Base-by-base conservation (phyloP, 2,329 filamentous ascomycete genomes). In the Phoma herbarum region DNA sequence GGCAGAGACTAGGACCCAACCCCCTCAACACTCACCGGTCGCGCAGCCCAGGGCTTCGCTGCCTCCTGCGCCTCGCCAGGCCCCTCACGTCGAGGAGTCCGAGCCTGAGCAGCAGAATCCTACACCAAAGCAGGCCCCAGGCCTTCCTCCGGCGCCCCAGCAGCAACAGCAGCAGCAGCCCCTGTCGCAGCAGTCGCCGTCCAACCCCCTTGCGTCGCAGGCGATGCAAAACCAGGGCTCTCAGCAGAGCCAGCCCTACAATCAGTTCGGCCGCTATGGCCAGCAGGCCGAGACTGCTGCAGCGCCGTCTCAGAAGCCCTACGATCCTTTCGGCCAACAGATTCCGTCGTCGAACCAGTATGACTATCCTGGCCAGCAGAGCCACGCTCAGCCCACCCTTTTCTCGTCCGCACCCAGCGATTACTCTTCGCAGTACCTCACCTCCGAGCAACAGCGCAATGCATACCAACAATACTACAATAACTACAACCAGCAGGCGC, bases 1-100 rank as follows among this genome's bases (percentile, higher is more conserved):
- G 78, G 89, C 94, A 39, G 94, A 98, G 83, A 98, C 95, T 55
- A 89, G 94, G 72, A 89, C 92, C 65, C 94, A 97, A 74, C 93
- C 94, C 62, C 94, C 94, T 26, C 92, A 94, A 66, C 93, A 97
- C 75, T 97, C 95, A 18, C 95, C 95, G 33, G 87, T 94, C 62
- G 85, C 92, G 52, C 88, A 91, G 66, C 94, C 95, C 62, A 88
- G 93, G 69, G 90, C 95, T 62, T 91, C 94, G 12, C 85, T 98
- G 25, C 94, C 95, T 65, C 93, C 93, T 35, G 88, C 85, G 20
- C 80, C 81, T 43, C 79, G 81, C 37, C 80, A 82, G 66, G 71
- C 75, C 28, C 65, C 75, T 23, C 75, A 76, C 23, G 64, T 77
- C 23, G 75, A 78, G 22, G 79, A 83, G 59, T 51, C 76, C 23